Conservation (phyloP, 345 rosid genomes). For the Eucalyptus melliodora region DNA sequence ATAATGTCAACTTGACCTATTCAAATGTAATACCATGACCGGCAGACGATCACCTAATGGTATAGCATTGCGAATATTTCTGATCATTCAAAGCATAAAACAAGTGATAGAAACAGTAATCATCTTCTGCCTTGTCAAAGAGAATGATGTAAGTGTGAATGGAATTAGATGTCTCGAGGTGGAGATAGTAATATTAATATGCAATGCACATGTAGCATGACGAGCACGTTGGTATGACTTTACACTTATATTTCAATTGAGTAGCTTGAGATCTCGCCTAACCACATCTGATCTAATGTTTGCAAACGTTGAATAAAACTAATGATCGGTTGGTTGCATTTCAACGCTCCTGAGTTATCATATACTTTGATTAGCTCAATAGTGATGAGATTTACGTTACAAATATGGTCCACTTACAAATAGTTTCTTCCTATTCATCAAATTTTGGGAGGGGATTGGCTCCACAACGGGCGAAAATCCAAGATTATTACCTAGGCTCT, state of each 20-base stretch:
- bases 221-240: not conserved
- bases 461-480: not conserved
- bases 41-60: not conserved
- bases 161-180: not conserved
- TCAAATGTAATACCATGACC: not conserved
- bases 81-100: not conserved
- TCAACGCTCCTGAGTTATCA: not conserved
- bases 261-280: not conserved
- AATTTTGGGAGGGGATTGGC: not conserved
- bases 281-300: not conserved
- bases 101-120: not conserved
- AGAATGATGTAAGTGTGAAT: not conserved
- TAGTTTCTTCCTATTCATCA: not conserved
- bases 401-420: not conserved
- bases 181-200: not conserved
- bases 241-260: not conserved
- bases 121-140: not conserved
- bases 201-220: not conserved
- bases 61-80: not conserved
- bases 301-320: not conserved
- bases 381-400: not conserved
- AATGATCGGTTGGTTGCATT: not conserved
- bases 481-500: not conserved
- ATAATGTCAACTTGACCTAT: not conserved
- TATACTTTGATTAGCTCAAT: not conserved